Evolutionary conservation across 2,329 filamentous ascomycete species (phyloP).

Genomic region (Ophiocordyceps sinensis): DNA sequence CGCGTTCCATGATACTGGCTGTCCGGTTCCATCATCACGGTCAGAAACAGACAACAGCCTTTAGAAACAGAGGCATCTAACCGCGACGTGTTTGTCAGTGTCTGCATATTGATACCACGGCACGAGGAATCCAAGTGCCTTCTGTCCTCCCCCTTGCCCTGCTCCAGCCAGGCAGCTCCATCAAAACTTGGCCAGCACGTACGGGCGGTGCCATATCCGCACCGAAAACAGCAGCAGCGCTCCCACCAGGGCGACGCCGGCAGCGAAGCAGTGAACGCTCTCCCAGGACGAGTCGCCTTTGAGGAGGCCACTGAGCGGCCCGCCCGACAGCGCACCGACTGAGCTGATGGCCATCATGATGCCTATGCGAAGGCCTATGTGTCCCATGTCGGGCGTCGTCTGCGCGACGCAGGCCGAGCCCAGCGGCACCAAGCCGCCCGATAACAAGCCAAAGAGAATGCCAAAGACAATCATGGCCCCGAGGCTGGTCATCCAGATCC

Average conservation of each 20-base stretch:
- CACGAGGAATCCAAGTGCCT: neutral
- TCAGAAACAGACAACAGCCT: too few relatives aligned
- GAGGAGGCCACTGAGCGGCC: conserved; percentile 9
- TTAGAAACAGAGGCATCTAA: too few relatives aligned
- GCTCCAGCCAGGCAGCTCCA: neutral
- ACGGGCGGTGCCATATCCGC: conserved; percentile 4
- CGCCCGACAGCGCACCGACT: conserved; percentile 10
- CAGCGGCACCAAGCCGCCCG: conserved; percentile 19
- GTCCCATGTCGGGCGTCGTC: conserved; percentile 12
- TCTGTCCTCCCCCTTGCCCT: neutral
- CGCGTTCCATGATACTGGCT: too few relatives aligned
- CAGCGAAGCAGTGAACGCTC: conserved; percentile 6
- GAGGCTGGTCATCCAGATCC: conserved; percentile 12
- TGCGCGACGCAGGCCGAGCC: conserved; percentile 16
- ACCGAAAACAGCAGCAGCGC: conserved; percentile 5
- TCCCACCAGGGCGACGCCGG: conserved; percentile 5
- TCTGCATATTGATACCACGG: too few relatives aligned
- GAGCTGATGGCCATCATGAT: conserved; percentile 17
- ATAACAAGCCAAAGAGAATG: conserved; percentile 15
- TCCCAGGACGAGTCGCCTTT: conserved; percentile 5
- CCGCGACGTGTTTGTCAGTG: too few relatives aligned
- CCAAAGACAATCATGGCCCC: conserved; percentile 9
- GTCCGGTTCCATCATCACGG: too few relatives aligned
- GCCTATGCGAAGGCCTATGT: conserved; percentile 16
- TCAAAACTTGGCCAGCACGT: conserved; percentile 4